Conservation (phyloP, 768 basidiomycete species). For the Amanita rubescens region DNA sequence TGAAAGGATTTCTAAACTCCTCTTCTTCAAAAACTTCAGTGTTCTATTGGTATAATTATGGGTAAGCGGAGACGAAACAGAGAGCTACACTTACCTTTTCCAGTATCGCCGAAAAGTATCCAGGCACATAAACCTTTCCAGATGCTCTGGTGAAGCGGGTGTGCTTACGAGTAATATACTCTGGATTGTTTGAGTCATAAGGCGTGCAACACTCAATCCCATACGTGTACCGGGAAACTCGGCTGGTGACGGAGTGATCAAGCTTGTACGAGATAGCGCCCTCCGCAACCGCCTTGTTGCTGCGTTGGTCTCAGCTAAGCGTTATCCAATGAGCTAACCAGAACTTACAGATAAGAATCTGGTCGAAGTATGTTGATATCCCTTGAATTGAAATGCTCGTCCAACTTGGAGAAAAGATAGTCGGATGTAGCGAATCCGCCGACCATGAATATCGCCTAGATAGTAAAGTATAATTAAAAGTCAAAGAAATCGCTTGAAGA, state of each 20-base stretch:
- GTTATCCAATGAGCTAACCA: neutral
- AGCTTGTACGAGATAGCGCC: conserved; percentile 18
- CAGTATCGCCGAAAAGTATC: conserved; percentile 9
- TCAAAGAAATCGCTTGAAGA: neutral
- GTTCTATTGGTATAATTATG: conserved; percentile 9
- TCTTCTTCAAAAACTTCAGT: conserved; percentile 17
- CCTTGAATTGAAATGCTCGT: conserved; percentile 23
- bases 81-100: conserved; percentile 2
- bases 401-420: conserved; percentile 37
- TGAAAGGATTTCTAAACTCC: conserved; percentile 14
- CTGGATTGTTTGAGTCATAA: conserved; percentile 9
- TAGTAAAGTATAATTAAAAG: neutral
- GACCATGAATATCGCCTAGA: conserved; percentile 37
- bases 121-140: conserved; percentile 2
- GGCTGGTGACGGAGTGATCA: conserved; percentile 14
- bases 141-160: neutral
- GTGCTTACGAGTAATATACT: conserved; percentile 5
- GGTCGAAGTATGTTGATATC: conserved; percentile 34
- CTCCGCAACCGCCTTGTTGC: conserved; percentile 21
- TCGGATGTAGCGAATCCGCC: conserved; percentile 48
- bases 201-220: conserved; percentile 5
- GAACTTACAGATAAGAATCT: conserved; percentile 38
- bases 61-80: neutral
- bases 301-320: neutral
- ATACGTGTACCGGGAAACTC: conserved; percentile 13